Percentiles rank a stretch among this genome's conserved stretches.
Conservation (phyloP, 306 rosid species). For the Dalbergia cultrata region DNA sequence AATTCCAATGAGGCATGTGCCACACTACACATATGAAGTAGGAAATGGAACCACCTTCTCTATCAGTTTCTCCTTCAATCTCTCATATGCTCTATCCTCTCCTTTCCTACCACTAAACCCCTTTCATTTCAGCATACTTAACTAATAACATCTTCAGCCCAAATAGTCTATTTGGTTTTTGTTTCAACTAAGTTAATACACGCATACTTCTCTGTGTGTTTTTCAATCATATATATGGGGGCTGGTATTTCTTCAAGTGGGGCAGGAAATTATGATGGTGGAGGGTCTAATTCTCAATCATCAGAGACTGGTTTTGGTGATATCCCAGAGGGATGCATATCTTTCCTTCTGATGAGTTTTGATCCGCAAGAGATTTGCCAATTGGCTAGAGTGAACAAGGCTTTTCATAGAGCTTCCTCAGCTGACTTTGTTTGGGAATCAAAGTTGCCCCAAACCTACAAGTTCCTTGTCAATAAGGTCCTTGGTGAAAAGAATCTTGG, state of each 20-base stretch:
- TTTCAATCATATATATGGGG: slow-evolving; percentile 60
- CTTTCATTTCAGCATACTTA: background rate
- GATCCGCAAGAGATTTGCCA: slow-evolving; percentile 82
- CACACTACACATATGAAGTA: slow-evolving; percentile 2
- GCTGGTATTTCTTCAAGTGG: slow-evolving; percentile 55
- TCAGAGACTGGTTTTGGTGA: slow-evolving; percentile 60
- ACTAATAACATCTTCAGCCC: too few species aligned
- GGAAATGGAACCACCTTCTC: slow-evolving; percentile 40
- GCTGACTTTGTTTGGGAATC: slow-evolving; percentile 83
- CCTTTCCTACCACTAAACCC: slow-evolving; percentile 51
- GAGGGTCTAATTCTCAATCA: slow-evolving; percentile 3
- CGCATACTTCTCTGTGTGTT: background rate
- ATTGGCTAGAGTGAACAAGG: slow-evolving; percentile 61
- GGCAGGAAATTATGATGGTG: background rate
- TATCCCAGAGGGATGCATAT: slow-evolving; percentile 76
- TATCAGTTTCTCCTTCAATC: slow-evolving; percentile 38
- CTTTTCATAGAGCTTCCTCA: slow-evolving; percentile 72
- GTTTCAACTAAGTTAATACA: background rate
- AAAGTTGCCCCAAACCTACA: slow-evolving; percentile 67
- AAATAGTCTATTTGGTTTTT: background rate
- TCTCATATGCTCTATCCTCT: slow-evolving; percentile 41
- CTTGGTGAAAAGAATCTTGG: slow-evolving; percentile 32
- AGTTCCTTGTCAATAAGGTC: slow-evolving; percentile 54
- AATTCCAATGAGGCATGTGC: slow-evolving; percentile 28
- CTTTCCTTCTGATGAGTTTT: slow-evolving; percentile 59